A percentile compares a stretch with the other conserved stretches of the same genome.
phyloP scores from a whole-genome alignment of 2,329 filamentous ascomycete genomes.

The Grosmannia clavigera region DNA sequence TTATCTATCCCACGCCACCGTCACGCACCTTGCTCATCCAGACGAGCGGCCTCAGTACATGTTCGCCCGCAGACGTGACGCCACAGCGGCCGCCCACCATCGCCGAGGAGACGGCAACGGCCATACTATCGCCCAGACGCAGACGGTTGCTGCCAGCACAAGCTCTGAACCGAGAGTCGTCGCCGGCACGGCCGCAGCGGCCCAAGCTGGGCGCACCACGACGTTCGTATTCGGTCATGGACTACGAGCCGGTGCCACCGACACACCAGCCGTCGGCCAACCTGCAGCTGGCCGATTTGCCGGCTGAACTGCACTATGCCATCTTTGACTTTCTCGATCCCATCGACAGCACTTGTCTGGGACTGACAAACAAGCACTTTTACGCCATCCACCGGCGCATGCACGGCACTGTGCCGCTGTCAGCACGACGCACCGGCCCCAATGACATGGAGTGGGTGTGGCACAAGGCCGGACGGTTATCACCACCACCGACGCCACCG shows the following conservation, averaged over 20 bases:
- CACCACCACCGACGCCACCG: background rate
- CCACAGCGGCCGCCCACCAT: slow-evolving; percentile 9
- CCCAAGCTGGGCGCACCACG: slow-evolving; percentile 27
- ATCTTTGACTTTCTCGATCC: slow-evolving; percentile 52
- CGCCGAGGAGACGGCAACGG: slow-evolving; percentile 5
- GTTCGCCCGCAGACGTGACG: background rate
- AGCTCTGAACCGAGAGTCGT: background rate
- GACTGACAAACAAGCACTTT: slow-evolving; percentile 43
- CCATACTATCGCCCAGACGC: background rate
- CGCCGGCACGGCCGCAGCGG: background rate
- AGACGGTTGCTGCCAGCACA: background rate
- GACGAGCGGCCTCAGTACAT: background rate
- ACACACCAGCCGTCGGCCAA: slow-evolving; percentile 33
- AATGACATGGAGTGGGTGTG: slow-evolving; percentile 54
- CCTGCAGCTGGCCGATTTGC: slow-evolving; percentile 38
- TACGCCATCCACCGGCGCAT: slow-evolving; percentile 46
- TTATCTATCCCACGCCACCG: slow-evolving; percentile 20
- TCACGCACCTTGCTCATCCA: slow-evolving; percentile 8
- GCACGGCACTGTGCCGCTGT: slow-evolving; percentile 43
- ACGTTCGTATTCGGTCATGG: slow-evolving; percentile 48
- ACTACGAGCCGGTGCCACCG: slow-evolving; percentile 41
- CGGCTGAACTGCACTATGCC: slow-evolving; percentile 45
- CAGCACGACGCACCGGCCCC: slow-evolving; percentile 43
- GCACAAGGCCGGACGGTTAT: slow-evolving; percentile 34
- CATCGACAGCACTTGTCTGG: slow-evolving; percentile 51